Conservation (phyloP, 208 protist genomes). For the Plasmodiophora brassicae region DNA sequence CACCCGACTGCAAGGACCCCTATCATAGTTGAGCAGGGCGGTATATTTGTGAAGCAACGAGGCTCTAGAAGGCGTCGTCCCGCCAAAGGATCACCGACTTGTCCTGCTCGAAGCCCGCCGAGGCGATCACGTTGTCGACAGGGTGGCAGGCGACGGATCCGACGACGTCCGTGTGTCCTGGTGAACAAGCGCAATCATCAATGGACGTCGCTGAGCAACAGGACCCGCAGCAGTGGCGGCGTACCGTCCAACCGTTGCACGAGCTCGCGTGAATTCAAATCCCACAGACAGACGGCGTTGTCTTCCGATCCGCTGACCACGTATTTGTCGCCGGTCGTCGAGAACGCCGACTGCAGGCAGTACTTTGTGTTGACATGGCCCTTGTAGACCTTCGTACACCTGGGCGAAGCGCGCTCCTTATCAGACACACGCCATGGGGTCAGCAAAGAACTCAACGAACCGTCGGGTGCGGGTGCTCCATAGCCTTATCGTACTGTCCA, state of each 20-base stretch:
- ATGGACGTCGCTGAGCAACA: background rate
- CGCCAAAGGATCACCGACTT: background rate
- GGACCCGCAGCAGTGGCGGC: background rate
- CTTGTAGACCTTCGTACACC: background rate
- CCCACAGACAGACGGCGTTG: background rate
- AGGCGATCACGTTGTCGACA: background rate
- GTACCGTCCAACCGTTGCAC: conserved; percentile 6
- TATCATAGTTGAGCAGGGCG: too few species aligned
- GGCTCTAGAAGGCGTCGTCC: too few species aligned
- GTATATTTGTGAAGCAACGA: too few species aligned
- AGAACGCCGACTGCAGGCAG: background rate
- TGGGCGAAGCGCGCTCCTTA: too few species aligned
- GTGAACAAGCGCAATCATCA: background rate
- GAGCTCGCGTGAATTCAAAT: background rate
- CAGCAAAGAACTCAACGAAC: background rate
- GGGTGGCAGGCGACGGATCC: conserved; percentile 13
- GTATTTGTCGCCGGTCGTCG: background rate
- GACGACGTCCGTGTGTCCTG: background rate
- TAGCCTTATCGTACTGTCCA: background rate
- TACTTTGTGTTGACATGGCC: conserved; percentile 9
- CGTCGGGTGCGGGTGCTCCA: background rate
- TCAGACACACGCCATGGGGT: background rate
- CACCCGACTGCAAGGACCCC: too few species aligned
- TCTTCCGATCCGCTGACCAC: conserved; percentile 5
- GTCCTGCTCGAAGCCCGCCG: background rate